phyloP scores from a whole-genome alignment of 805 yeast genomes.

The Barnettozyma salicaria region DNA sequence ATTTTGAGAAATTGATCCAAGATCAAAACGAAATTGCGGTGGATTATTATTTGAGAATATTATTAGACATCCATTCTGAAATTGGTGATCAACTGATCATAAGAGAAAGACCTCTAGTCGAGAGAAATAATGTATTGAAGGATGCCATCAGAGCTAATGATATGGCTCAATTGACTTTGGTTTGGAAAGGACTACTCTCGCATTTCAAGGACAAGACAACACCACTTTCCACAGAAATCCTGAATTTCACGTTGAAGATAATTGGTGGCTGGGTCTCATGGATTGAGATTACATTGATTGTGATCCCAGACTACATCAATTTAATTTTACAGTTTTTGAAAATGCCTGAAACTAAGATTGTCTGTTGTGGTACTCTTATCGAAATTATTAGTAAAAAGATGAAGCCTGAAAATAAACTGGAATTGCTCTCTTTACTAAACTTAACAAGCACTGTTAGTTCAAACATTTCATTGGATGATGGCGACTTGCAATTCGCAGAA shows the following conservation, averaged over 20 bases:
- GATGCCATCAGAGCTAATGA: slow-evolving; percentile 78
- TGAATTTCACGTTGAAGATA: slow-evolving; percentile 53
- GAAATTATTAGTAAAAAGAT: slow-evolving; percentile 74
- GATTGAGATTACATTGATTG: slow-evolving; percentile 42
- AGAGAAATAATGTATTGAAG: slow-evolving; percentile 66
- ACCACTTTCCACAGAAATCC: slow-evolving; percentile 36
- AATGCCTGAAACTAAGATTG: slow-evolving; percentile 12
- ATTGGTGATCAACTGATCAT: slow-evolving; percentile 87
- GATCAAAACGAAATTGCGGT: slow-evolving; percentile 26
- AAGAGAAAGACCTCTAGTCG: slow-evolving; percentile 55
- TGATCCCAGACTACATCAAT: slow-evolving; percentile 23
- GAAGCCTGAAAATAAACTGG: slow-evolving; percentile 63
- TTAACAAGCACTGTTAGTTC: slow-evolving; percentile 48
- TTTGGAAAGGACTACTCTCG: slow-evolving; percentile 60
- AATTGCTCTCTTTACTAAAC: slow-evolving; percentile 59
- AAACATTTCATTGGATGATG: slow-evolving; percentile 30
- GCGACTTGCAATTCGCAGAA: slow-evolving; percentile 68
- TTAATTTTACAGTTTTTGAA: slow-evolving; percentile 60
- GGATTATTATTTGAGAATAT: slow-evolving; percentile 72
- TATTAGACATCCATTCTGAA: slow-evolving; percentile 76
- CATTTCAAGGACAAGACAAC: slow-evolving; percentile 29
- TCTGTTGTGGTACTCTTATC: slow-evolving; percentile 38
- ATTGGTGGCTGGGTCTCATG: slow-evolving; percentile 88
- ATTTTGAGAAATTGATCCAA: slow-evolving; percentile 35
- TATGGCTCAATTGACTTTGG: slow-evolving; percentile 53